phyloP scores from a whole-genome alignment of 2,329 filamentous ascomycete genomes.

The Hypoxylon sp. region DNA sequence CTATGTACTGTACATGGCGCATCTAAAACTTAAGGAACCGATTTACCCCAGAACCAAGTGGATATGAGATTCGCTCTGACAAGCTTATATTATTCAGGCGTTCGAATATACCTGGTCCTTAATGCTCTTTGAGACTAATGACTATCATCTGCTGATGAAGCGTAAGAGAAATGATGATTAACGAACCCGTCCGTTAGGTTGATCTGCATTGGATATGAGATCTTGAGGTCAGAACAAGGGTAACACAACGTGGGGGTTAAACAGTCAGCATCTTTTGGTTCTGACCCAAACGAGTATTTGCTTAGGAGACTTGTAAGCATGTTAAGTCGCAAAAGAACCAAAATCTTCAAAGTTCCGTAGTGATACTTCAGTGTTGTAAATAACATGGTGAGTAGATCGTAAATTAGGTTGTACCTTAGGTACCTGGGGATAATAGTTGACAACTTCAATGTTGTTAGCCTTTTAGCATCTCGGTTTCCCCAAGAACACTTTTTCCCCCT shows the following conservation, averaged over 20 bases:
- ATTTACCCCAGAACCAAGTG: conserved; percentile 28
- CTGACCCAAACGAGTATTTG: conserved; percentile 7
- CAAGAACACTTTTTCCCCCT: too few species aligned
- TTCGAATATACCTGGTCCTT: conserved; percentile 12
- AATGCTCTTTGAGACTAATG: conserved; percentile 22
- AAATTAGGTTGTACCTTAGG: background rate
- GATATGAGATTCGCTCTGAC: conserved; percentile 24
- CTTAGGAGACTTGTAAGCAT: background rate
- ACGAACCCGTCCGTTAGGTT: conserved; percentile 32
- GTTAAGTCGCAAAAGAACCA: conserved; percentile 13
- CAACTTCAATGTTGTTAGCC: too few species aligned
- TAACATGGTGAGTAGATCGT: background rate
- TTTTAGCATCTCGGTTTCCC: too few species aligned
- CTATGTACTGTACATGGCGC: conserved; percentile 6
- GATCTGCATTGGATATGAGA: conserved; percentile 41
- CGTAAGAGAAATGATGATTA: conserved; percentile 36
- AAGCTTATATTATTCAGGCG: conserved; percentile 1
- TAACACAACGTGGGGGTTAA: conserved; percentile 39
- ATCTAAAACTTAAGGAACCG: conserved; percentile 7
- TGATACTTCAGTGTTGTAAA: too few species aligned
- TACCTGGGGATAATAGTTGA: conserved; percentile 18
- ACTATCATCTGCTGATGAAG: conserved; percentile 31
- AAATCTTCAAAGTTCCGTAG: background rate
- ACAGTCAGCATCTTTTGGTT: conserved; percentile 23
- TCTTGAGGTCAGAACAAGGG: conserved; percentile 37